Conservation (phyloP, 139 green algal species). For the Picochlorum sp. region DNA sequence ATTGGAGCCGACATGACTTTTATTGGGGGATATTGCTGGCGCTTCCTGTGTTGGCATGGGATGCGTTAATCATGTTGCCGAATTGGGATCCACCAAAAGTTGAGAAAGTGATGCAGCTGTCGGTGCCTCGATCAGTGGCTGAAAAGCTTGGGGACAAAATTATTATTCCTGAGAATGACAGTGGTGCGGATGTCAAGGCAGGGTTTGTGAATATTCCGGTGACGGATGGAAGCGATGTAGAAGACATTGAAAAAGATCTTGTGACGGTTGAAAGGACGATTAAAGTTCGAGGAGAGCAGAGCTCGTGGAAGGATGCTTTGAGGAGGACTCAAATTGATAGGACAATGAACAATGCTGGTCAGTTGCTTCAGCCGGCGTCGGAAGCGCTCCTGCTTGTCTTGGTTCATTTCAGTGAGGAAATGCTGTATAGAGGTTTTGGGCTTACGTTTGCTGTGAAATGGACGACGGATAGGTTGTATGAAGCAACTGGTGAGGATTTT, state of each 20-base stretch:
- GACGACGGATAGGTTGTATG: constrained; percentile 37
- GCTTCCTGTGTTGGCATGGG: background rate
- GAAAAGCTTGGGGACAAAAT: background rate
- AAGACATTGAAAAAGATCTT: constrained; percentile 9
- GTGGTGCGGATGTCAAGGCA: constrained; percentile 3
- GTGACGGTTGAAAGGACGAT: constrained; percentile 23
- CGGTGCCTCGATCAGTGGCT: background rate
- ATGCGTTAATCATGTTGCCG: constrained; percentile 3
- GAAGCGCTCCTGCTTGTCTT: constrained; percentile 32
- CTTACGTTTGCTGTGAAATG: constrained; percentile 38
- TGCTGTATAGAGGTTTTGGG: constrained; percentile 46
- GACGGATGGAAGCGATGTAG: background rate
- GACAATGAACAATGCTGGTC: constrained; percentile 16
- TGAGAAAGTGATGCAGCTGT: background rate
- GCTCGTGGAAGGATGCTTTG: constrained; percentile 17
- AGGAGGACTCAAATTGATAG: constrained; percentile 14
- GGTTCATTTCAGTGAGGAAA: constrained; percentile 39
- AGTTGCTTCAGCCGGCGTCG: constrained; percentile 12
- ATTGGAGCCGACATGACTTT: background rate
- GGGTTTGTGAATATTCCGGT: background rate
- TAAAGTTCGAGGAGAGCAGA: constrained; percentile 14
- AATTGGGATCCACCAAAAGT: background rate
- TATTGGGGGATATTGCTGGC: background rate
- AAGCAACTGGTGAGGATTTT: constrained; percentile 31
- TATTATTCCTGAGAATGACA: background rate